A percentile compares a stretch with the other conserved stretches of the same genome.
These are phyloP conservation scores for Thelonectria olida DNA, from an alignment of 2,329 filamentous ascomycete species.

Conservation along the genomic window DNA sequence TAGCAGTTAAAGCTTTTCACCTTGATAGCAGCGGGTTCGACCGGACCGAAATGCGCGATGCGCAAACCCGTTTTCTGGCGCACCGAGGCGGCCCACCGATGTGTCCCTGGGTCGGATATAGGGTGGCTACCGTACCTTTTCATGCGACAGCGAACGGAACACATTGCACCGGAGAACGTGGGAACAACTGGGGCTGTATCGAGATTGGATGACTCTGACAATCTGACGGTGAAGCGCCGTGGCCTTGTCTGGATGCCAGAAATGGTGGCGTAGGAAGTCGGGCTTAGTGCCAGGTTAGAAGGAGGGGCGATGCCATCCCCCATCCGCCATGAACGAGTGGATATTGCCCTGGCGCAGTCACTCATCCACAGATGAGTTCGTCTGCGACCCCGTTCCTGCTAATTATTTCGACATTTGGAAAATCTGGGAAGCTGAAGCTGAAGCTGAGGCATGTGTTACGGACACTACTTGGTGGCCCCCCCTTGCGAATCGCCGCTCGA, in stretches of 20 bases:
- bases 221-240: constrained; percentile 26
- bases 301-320: constrained; percentile 40
- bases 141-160: constrained; percentile 2
- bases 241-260: constrained; percentile 22
- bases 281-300: constrained; percentile 39
- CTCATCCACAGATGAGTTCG: constrained; percentile 1
- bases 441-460: not conserved
- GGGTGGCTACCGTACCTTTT: not conserved
- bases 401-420: not conserved
- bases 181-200: not conserved
- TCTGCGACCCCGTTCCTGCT: not conserved
- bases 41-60: constrained; percentile 12
- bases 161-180: constrained; percentile 4
- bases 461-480: not conserved
- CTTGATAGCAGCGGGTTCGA: constrained; percentile 23
- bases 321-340: constrained; percentile 20
- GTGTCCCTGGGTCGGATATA: not conserved
- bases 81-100: constrained; percentile 9
- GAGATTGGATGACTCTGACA: constrained; percentile 18
- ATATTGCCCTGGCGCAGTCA: constrained; percentile 1
- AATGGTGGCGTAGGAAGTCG: constrained; percentile 39
- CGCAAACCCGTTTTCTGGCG: constrained; percentile 17
- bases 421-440: not conserved
- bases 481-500: not conserved
- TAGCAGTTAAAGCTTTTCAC: constrained; percentile 11